Conservation (phyloP, 768 basidiomycete genomes). For the Boletus pseudo-olivaceus region DNA sequence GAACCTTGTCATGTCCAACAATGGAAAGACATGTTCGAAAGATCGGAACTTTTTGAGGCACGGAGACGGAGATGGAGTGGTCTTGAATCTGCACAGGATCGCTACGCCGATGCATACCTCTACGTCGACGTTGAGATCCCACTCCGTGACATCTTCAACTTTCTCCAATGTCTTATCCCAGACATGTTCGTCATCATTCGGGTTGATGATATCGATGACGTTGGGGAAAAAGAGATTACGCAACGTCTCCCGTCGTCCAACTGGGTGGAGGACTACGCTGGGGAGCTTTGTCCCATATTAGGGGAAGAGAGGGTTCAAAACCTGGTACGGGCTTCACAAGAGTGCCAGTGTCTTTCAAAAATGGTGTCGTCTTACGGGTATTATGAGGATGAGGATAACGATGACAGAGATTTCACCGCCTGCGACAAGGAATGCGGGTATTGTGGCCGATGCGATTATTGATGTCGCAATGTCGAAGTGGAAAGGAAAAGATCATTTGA, state of each 20-base stretch:
- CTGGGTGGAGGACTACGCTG: conserved; percentile 1
- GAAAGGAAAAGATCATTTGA: not conserved
- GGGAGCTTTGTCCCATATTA: not conserved
- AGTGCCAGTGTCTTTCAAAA: not conserved
- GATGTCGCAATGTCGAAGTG: not conserved
- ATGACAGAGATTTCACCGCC: conserved; percentile 6
- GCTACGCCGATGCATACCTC: conserved; percentile 5
- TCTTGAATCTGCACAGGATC: not conserved
- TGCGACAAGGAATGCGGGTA: conserved; percentile 6
- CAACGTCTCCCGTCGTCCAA: conserved; percentile 2
- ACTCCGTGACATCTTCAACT: conserved; percentile 5
- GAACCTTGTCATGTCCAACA: not conserved
- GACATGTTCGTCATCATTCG: conserved; percentile 8
- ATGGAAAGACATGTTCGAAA: conserved; percentile 2
- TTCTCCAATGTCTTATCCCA: conserved; percentile 3
- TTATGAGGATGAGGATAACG: not conserved
- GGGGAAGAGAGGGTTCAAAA: not conserved
- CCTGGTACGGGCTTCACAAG: not conserved
- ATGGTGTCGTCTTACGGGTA: not conserved
- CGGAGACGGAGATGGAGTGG: not conserved
- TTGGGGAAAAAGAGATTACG: not conserved
- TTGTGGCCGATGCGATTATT: conserved; percentile 2
- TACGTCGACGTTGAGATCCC: conserved; percentile 5
- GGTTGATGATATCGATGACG: not conserved
- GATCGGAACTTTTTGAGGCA: not conserved